Conservation (phyloP, 2,329 filamentous ascomycete species). For the Aspergillus sp. region DNA sequence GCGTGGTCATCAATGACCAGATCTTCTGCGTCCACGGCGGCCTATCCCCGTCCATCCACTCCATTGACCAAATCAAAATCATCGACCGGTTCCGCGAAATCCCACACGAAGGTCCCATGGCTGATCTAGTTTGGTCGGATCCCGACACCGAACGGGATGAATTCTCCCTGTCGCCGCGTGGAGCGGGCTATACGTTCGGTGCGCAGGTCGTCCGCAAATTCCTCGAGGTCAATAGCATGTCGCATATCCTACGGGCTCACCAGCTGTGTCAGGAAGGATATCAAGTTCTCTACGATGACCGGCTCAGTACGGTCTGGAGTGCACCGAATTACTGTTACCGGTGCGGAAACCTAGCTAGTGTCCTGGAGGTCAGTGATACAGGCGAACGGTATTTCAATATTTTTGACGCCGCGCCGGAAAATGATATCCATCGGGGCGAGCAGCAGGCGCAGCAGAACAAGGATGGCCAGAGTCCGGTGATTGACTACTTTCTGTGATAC, state of each 20-base stretch:
- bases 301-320: conserved; percentile 95
- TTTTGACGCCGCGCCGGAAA: conserved; percentile 91
- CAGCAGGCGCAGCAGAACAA: conserved; percentile 69
- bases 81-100: conserved; percentile 99
- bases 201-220: conserved; percentile 99
- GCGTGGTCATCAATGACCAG: conserved; percentile 96
- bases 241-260: conserved; percentile 94
- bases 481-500: conserved; percentile 70
- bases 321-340: conserved; percentile 95
- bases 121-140: conserved; percentile 98
- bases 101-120: conserved; percentile 98
- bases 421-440: conserved; percentile 81
- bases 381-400: conserved; percentile 97
- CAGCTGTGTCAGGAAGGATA: conserved; percentile 98
- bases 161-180: conserved; percentile 89
- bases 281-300: conserved; percentile 93
- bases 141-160: conserved; percentile 97
- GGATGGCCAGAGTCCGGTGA: conserved; percentile 70
- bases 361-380: conserved; percentile 90
- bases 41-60: conserved; percentile 87
- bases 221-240: conserved; percentile 95
- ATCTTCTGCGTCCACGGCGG: conserved; percentile 99
- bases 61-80: conserved; percentile 99
- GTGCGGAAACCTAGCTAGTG: conserved; percentile 95
- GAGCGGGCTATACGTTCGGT: conserved; percentile 95